Percentiles rank a stretch among this genome's conserved stretches.
Evolutionary conservation across 164 flowering plant genomes (phyloP).

Genomic region (Aristolochia californica): DNA sequence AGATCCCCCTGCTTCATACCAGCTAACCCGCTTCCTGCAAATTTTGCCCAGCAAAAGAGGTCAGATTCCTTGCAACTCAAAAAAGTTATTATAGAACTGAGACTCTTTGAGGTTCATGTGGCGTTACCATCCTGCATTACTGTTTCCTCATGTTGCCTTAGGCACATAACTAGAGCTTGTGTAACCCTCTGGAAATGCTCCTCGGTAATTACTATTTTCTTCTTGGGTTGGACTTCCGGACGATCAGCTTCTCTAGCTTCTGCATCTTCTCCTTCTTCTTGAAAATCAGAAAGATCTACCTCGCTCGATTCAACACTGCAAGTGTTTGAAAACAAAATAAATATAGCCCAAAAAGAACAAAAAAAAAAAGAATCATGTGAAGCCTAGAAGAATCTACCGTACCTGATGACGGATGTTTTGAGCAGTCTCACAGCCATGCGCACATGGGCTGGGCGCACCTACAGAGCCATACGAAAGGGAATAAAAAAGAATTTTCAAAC

Average conservation of each 20-base stretch:
- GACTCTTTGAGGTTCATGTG: background rate
- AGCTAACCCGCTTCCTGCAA: slow-evolving; percentile 64
- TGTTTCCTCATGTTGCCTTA: slow-evolving; percentile 81
- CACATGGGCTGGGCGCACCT: slow-evolving; percentile 79
- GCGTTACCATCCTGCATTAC: slow-evolving; percentile 54
- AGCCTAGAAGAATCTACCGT: slow-evolving; percentile 11
- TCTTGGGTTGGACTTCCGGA: slow-evolving; percentile 13
- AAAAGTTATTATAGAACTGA: background rate
- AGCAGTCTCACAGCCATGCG: slow-evolving; percentile 60
- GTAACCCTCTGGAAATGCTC: slow-evolving; percentile 86
- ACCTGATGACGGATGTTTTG: slow-evolving; percentile 90
- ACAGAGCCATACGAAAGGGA: slow-evolving; percentile 1
- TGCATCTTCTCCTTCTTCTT: slow-evolving; percentile 31
- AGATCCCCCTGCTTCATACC: slow-evolving; percentile 93
- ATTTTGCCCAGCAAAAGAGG: background rate
- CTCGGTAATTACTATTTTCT: slow-evolving; percentile 63
- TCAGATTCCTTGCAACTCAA: background rate
- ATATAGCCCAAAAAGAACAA: too few relatives aligned
- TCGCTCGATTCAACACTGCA: slow-evolving; percentile 89
- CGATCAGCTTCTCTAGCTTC: slow-evolving; percentile 22
- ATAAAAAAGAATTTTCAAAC: background rate
- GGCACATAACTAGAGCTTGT: slow-evolving; percentile 74
- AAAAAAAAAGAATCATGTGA: background rate
- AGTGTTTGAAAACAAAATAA: too few relatives aligned
- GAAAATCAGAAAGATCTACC: slow-evolving; percentile 92